Conservation (phyloP, 1,284 basidiomycete genomes). For the Microbotryomycetes sp. region DNA sequence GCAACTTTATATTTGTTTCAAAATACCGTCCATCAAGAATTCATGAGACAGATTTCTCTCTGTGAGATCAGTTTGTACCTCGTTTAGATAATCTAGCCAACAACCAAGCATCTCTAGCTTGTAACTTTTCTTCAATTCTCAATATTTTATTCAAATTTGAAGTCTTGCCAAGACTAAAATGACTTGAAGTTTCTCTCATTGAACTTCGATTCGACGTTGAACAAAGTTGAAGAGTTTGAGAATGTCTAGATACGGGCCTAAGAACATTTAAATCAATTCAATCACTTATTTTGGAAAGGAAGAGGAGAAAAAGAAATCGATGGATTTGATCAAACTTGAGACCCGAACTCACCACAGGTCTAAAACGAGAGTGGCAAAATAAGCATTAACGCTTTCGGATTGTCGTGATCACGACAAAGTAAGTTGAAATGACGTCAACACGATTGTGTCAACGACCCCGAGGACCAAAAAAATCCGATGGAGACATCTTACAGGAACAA, state of each 20-base stretch:
- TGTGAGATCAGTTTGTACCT: too few relatives aligned
- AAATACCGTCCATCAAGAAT: too few relatives aligned
- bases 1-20: too few relatives aligned
- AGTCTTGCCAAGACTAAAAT: too few relatives aligned
- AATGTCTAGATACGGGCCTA: background rate
- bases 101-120: background rate
- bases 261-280: too few relatives aligned
- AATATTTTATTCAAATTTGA: background rate
- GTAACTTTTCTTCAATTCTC: background rate
- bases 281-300: background rate
- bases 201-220: background rate
- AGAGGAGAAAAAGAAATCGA: too few relatives aligned
- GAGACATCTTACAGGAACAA: background rate
- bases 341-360: background rate
- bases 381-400: background rate
- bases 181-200: background rate
- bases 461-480: background rate
- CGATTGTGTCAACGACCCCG: background rate
- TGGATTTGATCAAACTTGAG: background rate
- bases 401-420: too few relatives aligned
- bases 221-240: background rate
- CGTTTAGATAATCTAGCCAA: background rate
- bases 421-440: background rate
- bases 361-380: background rate
- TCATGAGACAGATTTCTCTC: too few relatives aligned